Evolutionary conservation across 2,329 filamentous ascomycete species (phyloP), one percentile per base, ranked within the genome.

Genomic region (Hymenoscyphus repandus): DNA sequence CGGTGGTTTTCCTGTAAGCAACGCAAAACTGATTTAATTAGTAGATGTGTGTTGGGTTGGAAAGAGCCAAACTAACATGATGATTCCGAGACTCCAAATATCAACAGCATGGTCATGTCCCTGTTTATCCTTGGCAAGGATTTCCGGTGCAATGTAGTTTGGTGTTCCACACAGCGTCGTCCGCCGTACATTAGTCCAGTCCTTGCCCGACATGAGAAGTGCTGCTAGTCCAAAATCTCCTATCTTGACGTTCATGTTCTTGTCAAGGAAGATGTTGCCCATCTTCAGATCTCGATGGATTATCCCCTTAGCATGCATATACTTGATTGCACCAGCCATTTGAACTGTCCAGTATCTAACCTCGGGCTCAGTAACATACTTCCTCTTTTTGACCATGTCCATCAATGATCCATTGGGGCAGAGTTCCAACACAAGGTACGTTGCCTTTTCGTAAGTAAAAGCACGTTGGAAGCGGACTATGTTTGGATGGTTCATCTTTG

Each of bases 71-170:
- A 63, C 83, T 74, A 73, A 91, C 84, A 95, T 90, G 67, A 99
- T 99, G 59, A 99, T 93, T 17, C 95, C 93, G 65, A 99, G 77
- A 40, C 92, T 96, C 95, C 95, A 99, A 50, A 99, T 88, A 67
- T 99, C 93, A 3, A 99, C 93, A 75, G 95, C 96, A 66, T 97
- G 91, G 59, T 96, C 93, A 67, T 99, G 93, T 0, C 93, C 93
- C 62, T 92, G 90, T 65, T 89, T 93, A 32, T 87, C 89, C 74
- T 93, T 96, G 65, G 96, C 89, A 46, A 99, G 72, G 55, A 99
- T 96, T 66, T 99, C 93, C 0, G 93, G 93, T 0, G 93, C 93
- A 61, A 99, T 96, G 68, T 99, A 99, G 69, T 99, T 99, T 1
- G 93, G 93, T 4, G 93, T 99, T 52, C 93, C 93, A 62, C 93